These are phyloP conservation scores for Calonectria hawksworthii DNA, from an alignment of 2,329 filamentous ascomycete species.

Conservation along the genomic window DNA sequence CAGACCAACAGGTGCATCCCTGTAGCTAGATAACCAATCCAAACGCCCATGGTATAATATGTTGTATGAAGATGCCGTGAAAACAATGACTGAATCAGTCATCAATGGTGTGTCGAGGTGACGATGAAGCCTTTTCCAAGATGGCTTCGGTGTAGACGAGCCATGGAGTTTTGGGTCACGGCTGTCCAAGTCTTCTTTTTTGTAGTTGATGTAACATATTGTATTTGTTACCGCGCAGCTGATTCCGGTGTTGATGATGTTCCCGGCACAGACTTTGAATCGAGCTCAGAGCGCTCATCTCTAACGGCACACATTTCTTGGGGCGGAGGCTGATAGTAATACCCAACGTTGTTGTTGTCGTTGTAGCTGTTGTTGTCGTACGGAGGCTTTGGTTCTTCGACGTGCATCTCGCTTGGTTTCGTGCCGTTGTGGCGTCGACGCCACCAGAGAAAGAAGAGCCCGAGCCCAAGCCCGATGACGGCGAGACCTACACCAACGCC, in stretches of 20 bases:
- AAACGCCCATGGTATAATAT: conserved; percentile 3
- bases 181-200: neutral
- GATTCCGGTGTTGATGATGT: conserved; percentile 7
- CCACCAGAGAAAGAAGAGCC: conserved; percentile 47
- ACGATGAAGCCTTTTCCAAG: neutral
- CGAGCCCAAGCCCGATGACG: conserved; percentile 40
- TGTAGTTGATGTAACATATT: neutral
- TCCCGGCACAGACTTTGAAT: conserved; percentile 17
- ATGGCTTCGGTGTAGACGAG: neutral
- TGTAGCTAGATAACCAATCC: conserved; percentile 1
- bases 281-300: conserved; percentile 14
- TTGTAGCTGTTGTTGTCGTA: neutral
- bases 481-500: conserved; percentile 47
- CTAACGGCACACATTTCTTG: conserved; percentile 24
- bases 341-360: neutral
- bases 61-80: neutral
- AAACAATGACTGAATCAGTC: neutral
- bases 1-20: neutral
- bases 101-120: neutral
- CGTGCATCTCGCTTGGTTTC: neutral
- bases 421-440: conserved; percentile 24
- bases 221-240: neutral
- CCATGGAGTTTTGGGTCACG: neutral
- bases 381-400: conserved; percentile 1
- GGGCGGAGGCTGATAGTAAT: neutral